Evolutionary conservation across 176 grass and related monocot genomes (phyloP).

Genomic region (Neostapfia colusana): DNA sequence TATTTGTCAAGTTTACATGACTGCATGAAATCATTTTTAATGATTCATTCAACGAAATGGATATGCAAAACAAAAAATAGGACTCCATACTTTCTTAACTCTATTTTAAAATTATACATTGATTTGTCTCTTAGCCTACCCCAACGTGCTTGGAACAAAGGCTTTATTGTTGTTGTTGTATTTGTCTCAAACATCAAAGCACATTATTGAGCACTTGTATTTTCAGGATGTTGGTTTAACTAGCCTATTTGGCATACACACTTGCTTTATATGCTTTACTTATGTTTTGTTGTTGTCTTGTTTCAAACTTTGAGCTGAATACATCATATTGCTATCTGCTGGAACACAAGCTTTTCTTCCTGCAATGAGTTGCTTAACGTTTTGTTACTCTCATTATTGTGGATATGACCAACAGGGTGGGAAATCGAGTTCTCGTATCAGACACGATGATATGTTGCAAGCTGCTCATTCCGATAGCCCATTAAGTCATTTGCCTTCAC

Average conservation of each 20-base stretch:
- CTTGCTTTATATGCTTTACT: not conserved
- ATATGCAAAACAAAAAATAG: not conserved
- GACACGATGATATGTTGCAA: constrained; percentile 55
- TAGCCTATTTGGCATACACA: not conserved
- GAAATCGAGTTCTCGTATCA: constrained; percentile 70
- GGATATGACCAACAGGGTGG: constrained; percentile 55
- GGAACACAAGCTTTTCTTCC: constrained; percentile 18
- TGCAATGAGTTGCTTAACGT: constrained; percentile 14
- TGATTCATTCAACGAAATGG: not conserved
- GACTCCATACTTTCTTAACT: not conserved
- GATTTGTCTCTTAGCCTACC: too few relatives aligned
- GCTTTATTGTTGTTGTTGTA: too few relatives aligned
- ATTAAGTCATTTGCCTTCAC: constrained; percentile 70
- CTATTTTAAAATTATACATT: constrained; percentile 1
- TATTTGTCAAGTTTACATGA: constrained; percentile 23
- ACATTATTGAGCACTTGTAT: not conserved
- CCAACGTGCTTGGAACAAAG: too few relatives aligned
- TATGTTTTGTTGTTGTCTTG: constrained; percentile 18
- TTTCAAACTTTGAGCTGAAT: constrained; percentile 9
- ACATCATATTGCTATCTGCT: not conserved
- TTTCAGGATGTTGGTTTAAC: constrained; percentile 4
- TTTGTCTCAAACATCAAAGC: not conserved
- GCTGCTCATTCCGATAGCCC: constrained; percentile 60
- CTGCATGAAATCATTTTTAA: constrained; percentile 15
- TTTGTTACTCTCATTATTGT: not conserved